Percentiles rank a stretch among this genome's conserved stretches.
phyloP scores from a whole-genome alignment of 257 asterid genomes.

The Forsythia viridissima region DNA sequence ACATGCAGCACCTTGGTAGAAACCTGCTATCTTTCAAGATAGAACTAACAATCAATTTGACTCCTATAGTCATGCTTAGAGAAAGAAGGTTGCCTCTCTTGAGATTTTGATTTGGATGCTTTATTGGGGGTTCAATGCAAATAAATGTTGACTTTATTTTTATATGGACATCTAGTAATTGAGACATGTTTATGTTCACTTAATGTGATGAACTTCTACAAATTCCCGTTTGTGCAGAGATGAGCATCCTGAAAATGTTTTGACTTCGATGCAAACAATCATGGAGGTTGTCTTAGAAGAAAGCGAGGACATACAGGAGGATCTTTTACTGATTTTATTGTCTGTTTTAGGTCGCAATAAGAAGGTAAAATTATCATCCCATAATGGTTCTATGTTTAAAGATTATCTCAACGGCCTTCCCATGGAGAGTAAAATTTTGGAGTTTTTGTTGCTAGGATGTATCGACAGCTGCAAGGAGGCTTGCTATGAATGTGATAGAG shows the following conservation, averaged over 20 bases:
- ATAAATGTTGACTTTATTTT: neutral
- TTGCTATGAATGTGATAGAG: slow-evolving; percentile 82
- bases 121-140: slow-evolving; percentile 14
- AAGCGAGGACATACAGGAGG: slow-evolving; percentile 83
- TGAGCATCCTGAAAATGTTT: slow-evolving; percentile 74
- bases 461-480: slow-evolving; percentile 68
- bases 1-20: slow-evolving; percentile 6
- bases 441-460: slow-evolving; percentile 52
- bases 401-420: slow-evolving; percentile 16
- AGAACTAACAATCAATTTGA: slow-evolving; percentile 11
- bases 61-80: slow-evolving; percentile 3
- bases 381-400: slow-evolving; percentile 16
- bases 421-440: slow-evolving; percentile 17
- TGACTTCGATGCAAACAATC: slow-evolving; percentile 88
- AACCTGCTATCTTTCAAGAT: slow-evolving; percentile 9
- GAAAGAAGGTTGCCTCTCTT: slow-evolving; percentile 5
- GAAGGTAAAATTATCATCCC: slow-evolving; percentile 45
- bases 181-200: slow-evolving; percentile 19
- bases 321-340: slow-evolving; percentile 65
- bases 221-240: neutral
- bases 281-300: slow-evolving; percentile 90
- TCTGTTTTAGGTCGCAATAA: slow-evolving; percentile 77
- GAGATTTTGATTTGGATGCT: slow-evolving; percentile 8
- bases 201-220: slow-evolving; percentile 57
- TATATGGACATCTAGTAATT: slow-evolving; percentile 5